A percentile compares a stretch with the other conserved stretches of the same genome.
Conservation (phyloP, 208 protist species). For the Crithidia acanthocephali region DNA sequence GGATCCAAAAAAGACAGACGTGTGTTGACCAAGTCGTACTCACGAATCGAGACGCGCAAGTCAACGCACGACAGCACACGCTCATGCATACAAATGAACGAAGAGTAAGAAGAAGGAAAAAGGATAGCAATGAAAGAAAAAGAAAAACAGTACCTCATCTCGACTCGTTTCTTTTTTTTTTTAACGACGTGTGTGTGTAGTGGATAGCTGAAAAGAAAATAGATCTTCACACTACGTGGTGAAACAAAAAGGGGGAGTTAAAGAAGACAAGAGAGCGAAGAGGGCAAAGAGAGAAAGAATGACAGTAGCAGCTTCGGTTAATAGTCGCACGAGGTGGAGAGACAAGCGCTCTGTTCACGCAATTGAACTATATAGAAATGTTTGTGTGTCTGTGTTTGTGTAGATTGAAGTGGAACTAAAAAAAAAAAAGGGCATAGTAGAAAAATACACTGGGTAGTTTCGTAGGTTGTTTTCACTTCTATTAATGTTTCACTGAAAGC, state of each 20-base stretch:
- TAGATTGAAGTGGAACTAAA: neutral
- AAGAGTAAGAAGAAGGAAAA: neutral
- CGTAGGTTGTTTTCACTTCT: too few species aligned
- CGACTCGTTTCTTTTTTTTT: too few species aligned
- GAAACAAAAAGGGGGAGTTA: too few species aligned
- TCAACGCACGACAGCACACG: slow-evolving; percentile 1
- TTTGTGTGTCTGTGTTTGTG: neutral
- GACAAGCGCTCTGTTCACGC: neutral
- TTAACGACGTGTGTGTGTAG: too few species aligned
- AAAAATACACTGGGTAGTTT: too few species aligned
- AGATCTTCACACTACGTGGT: too few species aligned
- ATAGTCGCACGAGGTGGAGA: neutral
- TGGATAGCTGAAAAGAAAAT: too few species aligned
- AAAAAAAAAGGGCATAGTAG: neutral
- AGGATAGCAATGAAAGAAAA: too few species aligned
- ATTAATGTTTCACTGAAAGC: too few species aligned
- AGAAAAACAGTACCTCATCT: too few species aligned
- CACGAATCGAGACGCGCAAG: neutral
- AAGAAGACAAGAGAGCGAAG: neutral
- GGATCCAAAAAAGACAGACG: neutral
- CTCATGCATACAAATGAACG: neutral
- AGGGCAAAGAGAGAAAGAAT: neutral
- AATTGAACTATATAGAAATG: slow-evolving; percentile 28
- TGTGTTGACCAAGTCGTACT: neutral
- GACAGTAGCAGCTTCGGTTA: neutral